Conservation (phyloP, 2,329 filamentous ascomycete genomes). For the Diaporthe capsici region DNA sequence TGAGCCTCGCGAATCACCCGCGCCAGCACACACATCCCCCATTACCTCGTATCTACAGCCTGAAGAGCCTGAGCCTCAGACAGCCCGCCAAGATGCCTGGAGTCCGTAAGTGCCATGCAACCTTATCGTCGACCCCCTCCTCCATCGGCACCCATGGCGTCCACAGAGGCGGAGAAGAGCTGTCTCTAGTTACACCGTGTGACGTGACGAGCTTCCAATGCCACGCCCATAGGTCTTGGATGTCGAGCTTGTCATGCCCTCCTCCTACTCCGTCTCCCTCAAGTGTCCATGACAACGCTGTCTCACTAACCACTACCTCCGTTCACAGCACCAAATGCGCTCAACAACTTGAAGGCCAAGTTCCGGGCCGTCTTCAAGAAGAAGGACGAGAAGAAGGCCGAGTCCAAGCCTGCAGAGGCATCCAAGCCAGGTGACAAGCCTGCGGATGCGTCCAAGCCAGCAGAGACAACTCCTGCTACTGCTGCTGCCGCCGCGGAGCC, state of each 20-base stretch:
- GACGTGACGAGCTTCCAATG: slow-evolving; percentile 9
- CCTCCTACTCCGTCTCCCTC: background rate
- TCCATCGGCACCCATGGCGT: slow-evolving; percentile 23
- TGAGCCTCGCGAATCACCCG: slow-evolving; percentile 12
- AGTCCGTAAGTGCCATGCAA: slow-evolving; percentile 60
- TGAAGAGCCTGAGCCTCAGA: background rate
- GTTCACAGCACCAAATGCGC: slow-evolving; percentile 60
- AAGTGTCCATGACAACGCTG: background rate
- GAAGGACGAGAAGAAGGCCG: slow-evolving; percentile 54
- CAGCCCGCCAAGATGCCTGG: slow-evolving; percentile 62
- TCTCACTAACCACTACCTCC: slow-evolving; percentile 40
- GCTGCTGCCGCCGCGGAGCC: slow-evolving; percentile 49
- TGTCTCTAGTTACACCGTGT: slow-evolving; percentile 27
- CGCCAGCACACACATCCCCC: slow-evolving; percentile 5
- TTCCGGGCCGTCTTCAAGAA: slow-evolving; percentile 68
- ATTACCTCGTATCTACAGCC: background rate
- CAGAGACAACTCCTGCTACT: slow-evolving; percentile 49
- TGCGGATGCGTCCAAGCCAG: slow-evolving; percentile 45
- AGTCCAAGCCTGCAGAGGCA: slow-evolving; percentile 46
- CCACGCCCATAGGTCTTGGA: slow-evolving; percentile 20
- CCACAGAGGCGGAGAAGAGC: slow-evolving; percentile 29
- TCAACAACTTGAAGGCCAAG: slow-evolving; percentile 70
- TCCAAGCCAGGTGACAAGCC: slow-evolving; percentile 46
- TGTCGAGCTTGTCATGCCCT: background rate
- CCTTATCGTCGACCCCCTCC: background rate